phyloP scores from a whole-genome alignment of 768 basidiomycete genomes.

The Leucocoprinus leucothites region DNA sequence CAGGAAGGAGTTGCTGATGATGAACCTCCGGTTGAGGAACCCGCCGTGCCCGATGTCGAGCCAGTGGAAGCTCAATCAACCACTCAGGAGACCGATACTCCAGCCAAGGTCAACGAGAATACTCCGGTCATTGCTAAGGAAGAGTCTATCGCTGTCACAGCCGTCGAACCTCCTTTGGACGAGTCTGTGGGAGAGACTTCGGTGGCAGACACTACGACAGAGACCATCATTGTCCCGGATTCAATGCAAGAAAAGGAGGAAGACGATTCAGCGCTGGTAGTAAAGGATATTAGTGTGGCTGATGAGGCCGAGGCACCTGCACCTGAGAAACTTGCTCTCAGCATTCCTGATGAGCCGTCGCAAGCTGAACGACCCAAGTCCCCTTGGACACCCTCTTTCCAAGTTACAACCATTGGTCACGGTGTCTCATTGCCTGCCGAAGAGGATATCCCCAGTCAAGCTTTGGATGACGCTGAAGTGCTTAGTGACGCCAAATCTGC shows the following conservation, averaged over 20 bases:
- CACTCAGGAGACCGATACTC: background rate
- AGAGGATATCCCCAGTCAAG: constrained; percentile 13
- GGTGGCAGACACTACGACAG: constrained; percentile 11
- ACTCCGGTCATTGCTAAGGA: background rate
- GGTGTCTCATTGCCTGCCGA: constrained; percentile 22
- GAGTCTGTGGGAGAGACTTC: background rate
- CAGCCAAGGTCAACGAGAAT: background rate
- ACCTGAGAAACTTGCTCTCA: background rate
- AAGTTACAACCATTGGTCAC: constrained; percentile 38
- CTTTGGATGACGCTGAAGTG: constrained; percentile 3
- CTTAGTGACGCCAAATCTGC: background rate
- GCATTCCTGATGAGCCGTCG: background rate
- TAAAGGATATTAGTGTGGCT: background rate
- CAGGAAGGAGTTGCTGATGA: background rate
- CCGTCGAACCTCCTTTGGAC: background rate
- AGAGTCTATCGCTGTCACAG: background rate
- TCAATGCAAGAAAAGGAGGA: background rate
- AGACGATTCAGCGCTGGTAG: background rate
- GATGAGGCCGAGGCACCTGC: background rate
- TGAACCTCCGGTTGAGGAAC: background rate
- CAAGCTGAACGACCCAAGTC: constrained; percentile 41
- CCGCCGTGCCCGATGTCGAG: background rate
- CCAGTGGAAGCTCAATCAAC: background rate
- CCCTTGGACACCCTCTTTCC: constrained; percentile 53
- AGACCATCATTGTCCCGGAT: constrained; percentile 8